A percentile compares a stretch with the other conserved stretches of the same genome.
phyloP scores from a whole-genome alignment of 2,329 filamentous ascomycete genomes.

The Cercospora canescens region DNA sequence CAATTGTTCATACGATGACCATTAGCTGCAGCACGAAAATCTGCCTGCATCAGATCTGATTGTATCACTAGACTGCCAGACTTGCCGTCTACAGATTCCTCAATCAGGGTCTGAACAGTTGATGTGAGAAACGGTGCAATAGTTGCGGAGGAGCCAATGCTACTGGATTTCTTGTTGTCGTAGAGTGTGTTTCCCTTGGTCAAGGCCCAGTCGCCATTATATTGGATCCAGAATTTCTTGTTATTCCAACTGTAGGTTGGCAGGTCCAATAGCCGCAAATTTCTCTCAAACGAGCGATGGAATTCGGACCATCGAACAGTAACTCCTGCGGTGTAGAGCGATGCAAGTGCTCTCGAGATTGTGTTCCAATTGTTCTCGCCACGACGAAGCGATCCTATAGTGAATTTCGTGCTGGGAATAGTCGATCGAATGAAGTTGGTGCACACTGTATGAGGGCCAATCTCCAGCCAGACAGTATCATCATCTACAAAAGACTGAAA shows the following conservation, averaged over 20 bases:
- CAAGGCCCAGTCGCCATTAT: constrained; percentile 37
- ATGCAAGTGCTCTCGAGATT: constrained; percentile 48
- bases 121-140: constrained; percentile 29
- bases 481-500: constrained; percentile 40
- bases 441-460: constrained; percentile 50
- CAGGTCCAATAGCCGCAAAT: constrained; percentile 50
- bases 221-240: constrained; percentile 42
- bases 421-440: constrained; percentile 14
- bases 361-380: constrained; percentile 47
- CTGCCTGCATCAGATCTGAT: constrained; percentile 35
- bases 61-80: constrained; percentile 36
- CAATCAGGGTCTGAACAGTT: constrained; percentile 27
- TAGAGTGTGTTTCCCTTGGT: constrained; percentile 20
- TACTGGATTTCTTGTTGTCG: constrained; percentile 3
- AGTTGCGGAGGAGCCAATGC: background rate
- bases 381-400: constrained; percentile 15
- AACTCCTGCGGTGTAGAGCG: constrained; percentile 56
- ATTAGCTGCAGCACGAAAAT: constrained; percentile 40
- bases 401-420: constrained; percentile 32
- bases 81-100: background rate
- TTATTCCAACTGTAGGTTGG: constrained; percentile 44
- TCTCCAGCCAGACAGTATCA: constrained; percentile 43
- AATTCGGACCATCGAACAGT: constrained; percentile 63
- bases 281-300: constrained; percentile 45
- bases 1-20: constrained; percentile 47